Evolutionary conservation across 306 rosid species (phyloP), one percentile per base, ranked within the genome.

Genomic region (Ormosia emarginata): DNA sequence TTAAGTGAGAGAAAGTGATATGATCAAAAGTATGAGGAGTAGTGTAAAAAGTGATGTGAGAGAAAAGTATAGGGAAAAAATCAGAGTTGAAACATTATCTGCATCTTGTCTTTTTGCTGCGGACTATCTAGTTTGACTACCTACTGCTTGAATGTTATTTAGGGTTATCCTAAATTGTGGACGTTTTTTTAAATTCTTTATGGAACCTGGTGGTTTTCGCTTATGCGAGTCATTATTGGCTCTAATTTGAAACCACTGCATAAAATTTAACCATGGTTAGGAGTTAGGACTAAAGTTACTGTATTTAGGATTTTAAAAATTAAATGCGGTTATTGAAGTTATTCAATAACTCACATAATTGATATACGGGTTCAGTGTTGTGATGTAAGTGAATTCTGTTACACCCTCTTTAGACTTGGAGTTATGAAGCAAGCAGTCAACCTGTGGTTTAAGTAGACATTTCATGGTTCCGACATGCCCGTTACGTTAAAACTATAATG

Each of bases 361-460:
- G 12, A 64, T 34, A 2, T 34, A 0, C 41, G 6, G 8, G 37
- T 29, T 36, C 7, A 53, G n/a, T 52, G n/a, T 8, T 34, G 34
- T 13, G 29, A 12, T 57, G 14, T 13, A 59, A 11, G 66, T 29
- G 14, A 11, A 62, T 33, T 12, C 0, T 11, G 30, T 32, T 30
- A 32, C 39, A 10, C 8, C 49, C 1, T 46, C 32, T 62, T 44
- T 61, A 15, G 62, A 68, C 7, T 15, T 43, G 57, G 44, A 15
- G 37, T 12, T 6, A 17, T 6, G 37, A 40, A 7, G 41, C 17
- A 41, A 7, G 18, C 37, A 13, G 70, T 71, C 29, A 44, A 15
- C 34, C 2, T 53, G 77, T 72, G 83, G 81, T 57, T 74, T 74
- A 17, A 53, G 76, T 71, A 71, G 47, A 46, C 63, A 9, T 63